phyloP scores from a whole-genome alignment of 371 early-diverging fungal genomes.

The Rhizopus arrhizus region DNA sequence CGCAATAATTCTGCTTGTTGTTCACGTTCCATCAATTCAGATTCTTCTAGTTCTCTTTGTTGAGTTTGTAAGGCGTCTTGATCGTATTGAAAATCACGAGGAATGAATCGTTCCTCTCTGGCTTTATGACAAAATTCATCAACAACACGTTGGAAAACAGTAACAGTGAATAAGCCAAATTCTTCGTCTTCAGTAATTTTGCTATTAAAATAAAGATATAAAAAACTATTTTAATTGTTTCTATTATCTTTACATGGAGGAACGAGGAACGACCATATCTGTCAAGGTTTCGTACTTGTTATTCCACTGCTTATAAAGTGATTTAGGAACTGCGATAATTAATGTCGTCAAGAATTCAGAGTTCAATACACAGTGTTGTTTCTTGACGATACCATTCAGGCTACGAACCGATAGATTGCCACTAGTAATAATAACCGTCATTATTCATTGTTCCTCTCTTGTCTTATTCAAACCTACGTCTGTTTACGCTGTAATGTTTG shows the following conservation, averaged over 20 bases:
- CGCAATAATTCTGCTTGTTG: slow-evolving; percentile 74
- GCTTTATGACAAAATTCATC: slow-evolving; percentile 91
- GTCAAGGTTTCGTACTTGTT: slow-evolving; percentile 87
- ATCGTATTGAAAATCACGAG: slow-evolving; percentile 92
- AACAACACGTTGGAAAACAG: slow-evolving; percentile 80
- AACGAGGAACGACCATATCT: slow-evolving; percentile 95
- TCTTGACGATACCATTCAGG: slow-evolving; percentile 86
- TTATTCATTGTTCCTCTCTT: not conserved
- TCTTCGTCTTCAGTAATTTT: slow-evolving; percentile 92
- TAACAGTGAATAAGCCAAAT: slow-evolving; percentile 89
- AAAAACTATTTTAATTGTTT: not conserved
- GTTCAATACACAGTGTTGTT: slow-evolving; percentile 86
- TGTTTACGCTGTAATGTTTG: slow-evolving; percentile 80
- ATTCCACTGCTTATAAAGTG: slow-evolving; percentile 78
- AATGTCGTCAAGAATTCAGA: slow-evolving; percentile 92
- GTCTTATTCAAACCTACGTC: slow-evolving; percentile 60
- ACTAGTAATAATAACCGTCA: slow-evolving; percentile 36
- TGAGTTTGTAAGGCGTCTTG: slow-evolving; percentile 76
- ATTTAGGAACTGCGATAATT: slow-evolving; percentile 93
- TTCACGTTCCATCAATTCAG: slow-evolving; percentile 77
- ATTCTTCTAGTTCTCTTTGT: slow-evolving; percentile 72
- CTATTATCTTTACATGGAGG: slow-evolving; percentile 69
- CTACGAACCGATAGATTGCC: slow-evolving; percentile 90
- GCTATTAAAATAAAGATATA: slow-evolving; percentile 34
- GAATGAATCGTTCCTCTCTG: slow-evolving; percentile 88